Percentiles rank a stretch among this genome's conserved stretches.
Evolutionary conservation across 2,329 filamentous ascomycete genomes (phyloP).

Genomic region (Ascochyta fabae): DNA sequence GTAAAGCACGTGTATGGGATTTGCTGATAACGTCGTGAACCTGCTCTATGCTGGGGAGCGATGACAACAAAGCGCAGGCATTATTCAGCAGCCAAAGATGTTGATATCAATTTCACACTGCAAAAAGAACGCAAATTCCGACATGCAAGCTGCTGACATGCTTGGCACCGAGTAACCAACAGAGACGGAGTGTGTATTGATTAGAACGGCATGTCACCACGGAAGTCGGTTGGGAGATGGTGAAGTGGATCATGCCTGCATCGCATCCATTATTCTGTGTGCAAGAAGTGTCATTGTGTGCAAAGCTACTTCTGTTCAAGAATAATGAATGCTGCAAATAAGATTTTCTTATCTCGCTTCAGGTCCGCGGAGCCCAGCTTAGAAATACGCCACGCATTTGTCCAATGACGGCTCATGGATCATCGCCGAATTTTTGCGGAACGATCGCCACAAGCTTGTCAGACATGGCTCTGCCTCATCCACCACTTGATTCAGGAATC

Average conservation of each 20-base stretch:
- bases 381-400: conserved; percentile 2
- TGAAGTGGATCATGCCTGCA: too few relatives aligned
- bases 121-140: conserved; percentile 7
- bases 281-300: background rate
- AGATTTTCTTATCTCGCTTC: background rate
- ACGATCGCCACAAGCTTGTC: conserved; percentile 16
- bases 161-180: conserved; percentile 1
- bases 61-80: background rate
- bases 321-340: background rate
- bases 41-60: background rate
- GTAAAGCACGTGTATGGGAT: background rate
- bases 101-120: background rate
- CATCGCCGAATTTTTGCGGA: conserved; percentile 7
- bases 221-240: too few relatives aligned
- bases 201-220: too few relatives aligned
- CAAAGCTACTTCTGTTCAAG: background rate
- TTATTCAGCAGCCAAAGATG: background rate
- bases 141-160: conserved; percentile 11
- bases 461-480: conserved; percentile 5
- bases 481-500: conserved; percentile 16
- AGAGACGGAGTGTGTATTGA: background rate
- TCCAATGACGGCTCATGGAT: conserved; percentile 1
- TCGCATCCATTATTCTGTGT: too few relatives aligned
- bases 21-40: background rate
- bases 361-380: conserved; percentile 8